Conservation (phyloP, 192 early-diverging fungal genomes). For the Backusella macrospora region DNA sequence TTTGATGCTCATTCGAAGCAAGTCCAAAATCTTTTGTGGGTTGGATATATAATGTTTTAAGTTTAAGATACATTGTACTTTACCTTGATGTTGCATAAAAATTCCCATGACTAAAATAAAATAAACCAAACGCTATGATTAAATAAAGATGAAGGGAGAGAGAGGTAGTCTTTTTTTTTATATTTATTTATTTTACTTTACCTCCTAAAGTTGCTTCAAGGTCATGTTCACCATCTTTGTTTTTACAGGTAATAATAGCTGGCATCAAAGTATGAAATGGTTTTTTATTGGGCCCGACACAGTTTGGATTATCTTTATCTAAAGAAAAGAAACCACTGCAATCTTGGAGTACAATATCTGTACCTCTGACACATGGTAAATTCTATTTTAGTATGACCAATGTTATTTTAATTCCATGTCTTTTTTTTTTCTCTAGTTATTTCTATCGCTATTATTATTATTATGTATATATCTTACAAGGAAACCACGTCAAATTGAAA, state of each 20-base stretch:
- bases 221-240: constrained; percentile 29
- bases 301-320: constrained; percentile 61
- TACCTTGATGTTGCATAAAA: constrained; percentile 82
- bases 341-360: constrained; percentile 70
- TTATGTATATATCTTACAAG: too few relatives aligned
- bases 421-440: too few relatives aligned
- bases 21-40: constrained; percentile 70
- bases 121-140: background rate
- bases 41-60: constrained; percentile 58
- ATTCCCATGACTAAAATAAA: constrained; percentile 65
- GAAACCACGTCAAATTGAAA: too few relatives aligned
- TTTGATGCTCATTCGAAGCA: constrained; percentile 65
- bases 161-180: too few relatives aligned
- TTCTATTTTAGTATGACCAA: constrained; percentile 29
- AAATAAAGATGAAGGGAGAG: background rate
- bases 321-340: constrained; percentile 69
- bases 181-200: constrained; percentile 4
- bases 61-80: constrained; percentile 76
- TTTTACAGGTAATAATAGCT: constrained; percentile 57
- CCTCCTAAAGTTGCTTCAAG: constrained; percentile 52
- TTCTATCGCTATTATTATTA: too few relatives aligned
- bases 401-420: too few relatives aligned
- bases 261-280: constrained; percentile 85
- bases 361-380: constrained; percentile 53
- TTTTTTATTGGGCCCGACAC: constrained; percentile 65